Conservation (phyloP, 202 grass and related monocot genomes). For the Cymbopogon flexuosus region DNA sequence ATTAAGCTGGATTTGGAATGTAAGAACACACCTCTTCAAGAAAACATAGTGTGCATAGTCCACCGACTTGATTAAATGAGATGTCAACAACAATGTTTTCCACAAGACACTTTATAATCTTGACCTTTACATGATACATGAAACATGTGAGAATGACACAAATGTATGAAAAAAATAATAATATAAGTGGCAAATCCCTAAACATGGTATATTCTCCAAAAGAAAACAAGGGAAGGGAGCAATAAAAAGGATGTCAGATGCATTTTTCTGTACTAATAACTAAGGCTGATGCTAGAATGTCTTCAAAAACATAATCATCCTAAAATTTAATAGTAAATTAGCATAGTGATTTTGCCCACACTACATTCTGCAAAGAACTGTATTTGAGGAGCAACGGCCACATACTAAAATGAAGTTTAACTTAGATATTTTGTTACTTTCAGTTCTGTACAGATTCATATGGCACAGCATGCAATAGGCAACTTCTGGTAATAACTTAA, state of each 20-base stretch:
- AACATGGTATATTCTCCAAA: not conserved
- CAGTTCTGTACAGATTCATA: not conserved
- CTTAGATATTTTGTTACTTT: conserved; percentile 18
- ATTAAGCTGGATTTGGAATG: conserved; percentile 29
- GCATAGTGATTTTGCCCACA: not conserved
- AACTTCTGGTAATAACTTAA: conserved; percentile 28
- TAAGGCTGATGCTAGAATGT: not conserved
- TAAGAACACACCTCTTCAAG: conserved; percentile 65
- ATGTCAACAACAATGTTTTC: conserved; percentile 97
- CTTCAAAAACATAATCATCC: conserved; percentile 8
- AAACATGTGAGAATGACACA: conserved; percentile 23
- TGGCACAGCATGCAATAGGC: conserved; percentile 2
- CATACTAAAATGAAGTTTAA: not conserved
- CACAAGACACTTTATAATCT: conserved; percentile 95
- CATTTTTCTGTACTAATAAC: conserved; percentile 12
- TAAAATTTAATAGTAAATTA: conserved; percentile 2
- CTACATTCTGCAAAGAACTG: conserved; percentile 13
- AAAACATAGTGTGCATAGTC: conserved; percentile 93
- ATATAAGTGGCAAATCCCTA: not conserved
- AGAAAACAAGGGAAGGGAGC: not conserved
- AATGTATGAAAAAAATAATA: not conserved
- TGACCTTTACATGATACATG: conserved; percentile 58
- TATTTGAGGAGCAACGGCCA: not conserved
- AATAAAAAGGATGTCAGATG: not conserved
- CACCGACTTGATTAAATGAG: conserved; percentile 97